A percentile compares a stretch with the other conserved stretches of the same genome.
Conservation (phyloP, 2,329 filamentous ascomycete species). For the Orbilia oligospora region DNA sequence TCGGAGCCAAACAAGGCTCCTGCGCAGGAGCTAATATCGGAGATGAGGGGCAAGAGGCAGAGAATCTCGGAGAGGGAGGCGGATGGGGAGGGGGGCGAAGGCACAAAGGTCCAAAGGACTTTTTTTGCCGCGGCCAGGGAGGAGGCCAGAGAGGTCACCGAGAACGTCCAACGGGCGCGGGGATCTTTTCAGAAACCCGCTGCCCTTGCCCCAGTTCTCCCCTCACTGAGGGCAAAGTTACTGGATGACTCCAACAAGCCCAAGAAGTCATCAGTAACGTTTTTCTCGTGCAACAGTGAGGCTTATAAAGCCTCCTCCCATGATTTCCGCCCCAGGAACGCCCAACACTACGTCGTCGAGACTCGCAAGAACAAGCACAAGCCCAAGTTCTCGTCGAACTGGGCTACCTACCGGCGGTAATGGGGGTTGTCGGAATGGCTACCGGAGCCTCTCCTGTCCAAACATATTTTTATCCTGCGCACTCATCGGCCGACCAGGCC, state of each 20-base stretch:
- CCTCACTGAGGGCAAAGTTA: neutral
- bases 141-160: neutral
- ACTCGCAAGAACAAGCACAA: neutral
- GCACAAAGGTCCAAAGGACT: neutral
- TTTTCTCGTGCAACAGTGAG: slow-evolving; percentile 40
- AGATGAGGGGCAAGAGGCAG: neutral
- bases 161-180: neutral
- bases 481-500: neutral
- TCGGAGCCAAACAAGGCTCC: neutral
- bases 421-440: too few species aligned
- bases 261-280: neutral
- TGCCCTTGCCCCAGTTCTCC: neutral
- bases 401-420: too few species aligned
- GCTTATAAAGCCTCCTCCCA: slow-evolving; percentile 3
- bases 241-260: neutral
- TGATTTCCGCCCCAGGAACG: neutral
- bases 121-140: slow-evolving; percentile 1
- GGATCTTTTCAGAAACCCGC: neutral
- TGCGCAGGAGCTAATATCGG: neutral
- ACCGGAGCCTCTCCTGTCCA: neutral
- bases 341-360: neutral
- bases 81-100: neutral
- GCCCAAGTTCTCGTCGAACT: too few species aligned
- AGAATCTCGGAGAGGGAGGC: neutral
- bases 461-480: neutral